Evolutionary conservation across 306 rosid genomes (phyloP), one percentile per base, ranked within the genome.

Genomic region (Corylus heterophylla): DNA sequence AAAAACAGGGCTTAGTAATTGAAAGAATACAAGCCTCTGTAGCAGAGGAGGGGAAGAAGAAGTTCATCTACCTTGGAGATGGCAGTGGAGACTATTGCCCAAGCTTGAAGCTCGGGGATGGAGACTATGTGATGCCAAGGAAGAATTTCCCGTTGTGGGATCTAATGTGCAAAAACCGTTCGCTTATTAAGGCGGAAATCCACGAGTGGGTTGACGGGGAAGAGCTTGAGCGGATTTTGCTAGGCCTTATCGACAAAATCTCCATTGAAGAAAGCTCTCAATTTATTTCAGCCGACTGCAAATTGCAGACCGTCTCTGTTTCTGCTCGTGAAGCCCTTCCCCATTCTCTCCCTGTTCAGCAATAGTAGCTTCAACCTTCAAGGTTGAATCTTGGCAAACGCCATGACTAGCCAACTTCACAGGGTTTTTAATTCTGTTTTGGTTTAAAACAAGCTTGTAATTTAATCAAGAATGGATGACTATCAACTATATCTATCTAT

Each of bases 41-140:
- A 22, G 10, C 54, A 18, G 31, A 11, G n/a, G 86, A 63, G 5
- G 78, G 44, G 17, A 71, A 75, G 27, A 90, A 82, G 82, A 90
- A 82, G 54, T 8, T 90, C 18, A 88, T 88, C 47, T 90, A 90
- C 18, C 88, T 88, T 51, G 94, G 94, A 10, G 95, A 90, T 82
- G 92, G 95, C 0, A 76, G 35, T 49, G 95, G 95, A 0, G 95
- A 90, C 37, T 88, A 88, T 18, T 90, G 95, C 74, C 90, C 95
- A 37, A 83, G 89, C 45, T 82, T 85, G 82, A 90, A 85, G 74
- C 85, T 88, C 4, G 75, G 47, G 78, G 91, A 83, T 18, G 81
- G 62, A 70, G 86, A 88, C 47, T 82, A 87, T 35, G 58, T 87
- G 81, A 87, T 90, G 95, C 95, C 95, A 76, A 90, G 92, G 80